A percentile compares a stretch with the other conserved stretches of the same genome.
phyloP scores from a whole-genome alignment of 2,329 filamentous ascomycete genomes.

The Penicillium sp. region DNA sequence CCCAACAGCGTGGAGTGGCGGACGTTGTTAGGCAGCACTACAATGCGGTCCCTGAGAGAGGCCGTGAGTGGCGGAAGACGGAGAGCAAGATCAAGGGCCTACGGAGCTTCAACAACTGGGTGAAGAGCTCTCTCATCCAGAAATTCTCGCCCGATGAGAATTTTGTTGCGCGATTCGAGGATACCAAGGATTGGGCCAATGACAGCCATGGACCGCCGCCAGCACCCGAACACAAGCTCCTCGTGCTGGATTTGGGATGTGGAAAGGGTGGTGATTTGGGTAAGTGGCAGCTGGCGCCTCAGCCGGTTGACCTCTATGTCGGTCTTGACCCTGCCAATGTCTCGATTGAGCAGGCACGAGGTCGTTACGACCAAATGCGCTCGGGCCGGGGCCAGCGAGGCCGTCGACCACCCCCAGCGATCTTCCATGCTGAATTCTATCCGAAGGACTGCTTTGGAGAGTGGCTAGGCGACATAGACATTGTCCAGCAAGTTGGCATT shows the following conservation, averaged over 20 bases:
- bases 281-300: slow-evolving; percentile 95
- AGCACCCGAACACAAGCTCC: slow-evolving; percentile 54
- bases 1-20: slow-evolving; percentile 59
- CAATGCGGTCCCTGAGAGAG: slow-evolving; percentile 89
- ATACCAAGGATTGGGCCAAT: slow-evolving; percentile 44
- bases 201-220: slow-evolving; percentile 32
- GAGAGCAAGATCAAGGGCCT: slow-evolving; percentile 94
- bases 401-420: slow-evolving; percentile 49
- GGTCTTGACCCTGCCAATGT: slow-evolving; percentile 90
- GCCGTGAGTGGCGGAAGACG: slow-evolving; percentile 89
- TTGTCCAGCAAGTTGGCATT: slow-evolving; percentile 83
- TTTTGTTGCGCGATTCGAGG: slow-evolving; percentile 54
- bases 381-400: slow-evolving; percentile 53
- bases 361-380: slow-evolving; percentile 73
- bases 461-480: slow-evolving; percentile 72
- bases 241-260: slow-evolving; percentile 91
- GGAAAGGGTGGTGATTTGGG: slow-evolving; percentile 93
- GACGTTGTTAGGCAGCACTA: slow-evolving; percentile 92
- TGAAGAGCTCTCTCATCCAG: slow-evolving; percentile 95
- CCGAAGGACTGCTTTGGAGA: slow-evolving; percentile 91
- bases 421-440: slow-evolving; percentile 84
- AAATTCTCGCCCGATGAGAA: slow-evolving; percentile 86
- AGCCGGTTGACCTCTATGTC: slow-evolving; percentile 86
- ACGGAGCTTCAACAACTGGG: slow-evolving; percentile 96
- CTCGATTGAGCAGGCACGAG: slow-evolving; percentile 83